Evolutionary conservation across 805 yeast species (phyloP), one percentile per base, ranked within the genome.

Genomic region (Dipodascopsis uninucleata): DNA sequence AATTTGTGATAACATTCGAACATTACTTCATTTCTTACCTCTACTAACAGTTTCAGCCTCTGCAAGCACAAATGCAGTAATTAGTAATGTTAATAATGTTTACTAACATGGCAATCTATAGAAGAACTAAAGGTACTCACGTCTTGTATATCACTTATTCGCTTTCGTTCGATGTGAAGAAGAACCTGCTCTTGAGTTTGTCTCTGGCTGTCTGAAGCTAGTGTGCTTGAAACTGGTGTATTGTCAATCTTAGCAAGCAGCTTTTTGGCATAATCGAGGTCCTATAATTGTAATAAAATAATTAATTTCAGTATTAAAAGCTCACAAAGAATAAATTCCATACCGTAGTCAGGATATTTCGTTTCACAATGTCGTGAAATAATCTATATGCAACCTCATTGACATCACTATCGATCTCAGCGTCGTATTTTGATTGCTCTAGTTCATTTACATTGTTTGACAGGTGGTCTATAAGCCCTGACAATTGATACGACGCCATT

Each of bases 221-320:
- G n/a, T n/a, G n/a, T 33, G 16, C 22, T 24, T 23, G 25, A 26
- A 10, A 25, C 10, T 24, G 48, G 22, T 12, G 51, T 22, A 14
- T 17, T 32, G 25, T 50, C 55, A 10, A 50, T 25, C 21, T 36
- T 31, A 2, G 49, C 35, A 4, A 50, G 32, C 20, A 50, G 29
- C 24, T 47, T 50, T 20, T 52, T 21, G 16, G 55, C 46, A 28
- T 50, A 50, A 10, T 48, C 55, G 18, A 50, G 25, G 36, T 50
- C 41, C 52, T 49, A 10, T 14, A 9, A 9, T 8, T 21, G 20
- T 20, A n/a, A 17, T 8, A 38, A 10, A 14, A 28, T n/a, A 18
- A 10, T 22, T 23, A 4, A 25, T 33, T 26, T 7, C 1, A 28
- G 24, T 9, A 6, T 26, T 10, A 4, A 7, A 17, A 36, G 14